Evolutionary conservation across 225 moss, liverwort and hornwort species (phyloP).

Genomic region (Bryoerythrophyllum caledonicum): DNA sequence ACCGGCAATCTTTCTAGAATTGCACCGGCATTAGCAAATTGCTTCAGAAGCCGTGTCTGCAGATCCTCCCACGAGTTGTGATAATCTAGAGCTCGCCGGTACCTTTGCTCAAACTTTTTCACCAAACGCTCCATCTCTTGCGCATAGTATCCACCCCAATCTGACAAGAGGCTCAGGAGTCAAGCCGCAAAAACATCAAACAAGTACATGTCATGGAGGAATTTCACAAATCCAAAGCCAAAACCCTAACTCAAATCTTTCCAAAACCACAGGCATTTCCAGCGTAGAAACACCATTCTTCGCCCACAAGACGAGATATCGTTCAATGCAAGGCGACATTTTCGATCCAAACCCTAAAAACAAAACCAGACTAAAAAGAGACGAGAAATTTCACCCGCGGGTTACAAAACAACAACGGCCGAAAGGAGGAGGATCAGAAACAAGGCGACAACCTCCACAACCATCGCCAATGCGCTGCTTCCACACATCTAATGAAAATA

Average conservation of each 20-base stretch:
- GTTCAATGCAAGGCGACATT: neutral
- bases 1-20: conserved; percentile 84
- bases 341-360: conserved; percentile 5
- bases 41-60: conserved; percentile 59
- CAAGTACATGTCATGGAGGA: neutral
- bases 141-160: conserved; percentile 9
- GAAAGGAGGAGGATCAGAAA: neutral
- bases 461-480: neutral
- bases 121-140: conserved; percentile 73
- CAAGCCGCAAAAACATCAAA: neutral
- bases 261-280: neutral
- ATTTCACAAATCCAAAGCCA: neutral
- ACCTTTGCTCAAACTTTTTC: conserved; percentile 79
- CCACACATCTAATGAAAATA: neutral
- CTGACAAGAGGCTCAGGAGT: neutral
- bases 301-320: neutral
- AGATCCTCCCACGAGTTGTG: conserved; percentile 61
- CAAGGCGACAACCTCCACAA: neutral
- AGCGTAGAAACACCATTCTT: neutral
- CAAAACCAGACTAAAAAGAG: neutral
- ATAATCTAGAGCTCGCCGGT: conserved; percentile 70
- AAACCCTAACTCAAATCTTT: neutral
- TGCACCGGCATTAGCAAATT: conserved; percentile 61
- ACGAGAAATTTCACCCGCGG: neutral
- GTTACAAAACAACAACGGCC: neutral